These are phyloP conservation scores for Dacryopinax spathularia DNA, from an alignment of 768 basidiomycete genomes.

Conservation along the genomic window DNA sequence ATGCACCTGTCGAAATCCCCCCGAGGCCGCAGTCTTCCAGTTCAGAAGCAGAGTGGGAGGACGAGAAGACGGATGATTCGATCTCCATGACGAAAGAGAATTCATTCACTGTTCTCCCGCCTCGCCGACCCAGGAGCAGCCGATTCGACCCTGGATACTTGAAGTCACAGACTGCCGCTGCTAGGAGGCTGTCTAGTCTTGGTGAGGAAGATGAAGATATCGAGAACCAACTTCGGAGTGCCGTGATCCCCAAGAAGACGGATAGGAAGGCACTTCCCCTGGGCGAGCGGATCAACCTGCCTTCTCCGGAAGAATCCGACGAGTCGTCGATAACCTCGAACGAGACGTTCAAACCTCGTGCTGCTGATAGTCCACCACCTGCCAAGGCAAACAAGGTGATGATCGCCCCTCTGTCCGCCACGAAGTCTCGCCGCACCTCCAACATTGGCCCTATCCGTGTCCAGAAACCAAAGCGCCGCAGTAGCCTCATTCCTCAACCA, in stretches of 20 bases:
- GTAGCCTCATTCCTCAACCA: constrained; percentile 61
- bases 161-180: constrained; percentile 31
- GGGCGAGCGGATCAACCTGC: constrained; percentile 46
- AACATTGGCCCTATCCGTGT: constrained; percentile 60
- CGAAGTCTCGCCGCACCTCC: constrained; percentile 46
- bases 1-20: constrained; percentile 11
- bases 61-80: constrained; percentile 70
- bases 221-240: constrained; percentile 20
- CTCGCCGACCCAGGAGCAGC: constrained; percentile 44
- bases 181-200: constrained; percentile 39
- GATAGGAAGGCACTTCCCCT: constrained; percentile 22
- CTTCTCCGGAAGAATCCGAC: constrained; percentile 2
- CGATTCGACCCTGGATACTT: constrained; percentile 59
- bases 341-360: not conserved
- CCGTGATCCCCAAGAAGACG: constrained; percentile 20
- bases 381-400: constrained; percentile 16
- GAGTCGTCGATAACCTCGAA: constrained; percentile 1
- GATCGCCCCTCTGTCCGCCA: constrained; percentile 20
- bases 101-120: not conserved
- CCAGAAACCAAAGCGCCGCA: constrained; percentile 59
- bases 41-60: constrained; percentile 57
- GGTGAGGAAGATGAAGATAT: constrained; percentile 56
- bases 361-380: constrained; percentile 9
- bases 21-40: constrained; percentile 20
- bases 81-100: constrained; percentile 25